Percentiles rank a stretch among this genome's conserved stretches.
Evolutionary conservation across 139 green algal species (phyloP).

Genomic region (Auxenochlorella pyrenoidosa): DNA sequence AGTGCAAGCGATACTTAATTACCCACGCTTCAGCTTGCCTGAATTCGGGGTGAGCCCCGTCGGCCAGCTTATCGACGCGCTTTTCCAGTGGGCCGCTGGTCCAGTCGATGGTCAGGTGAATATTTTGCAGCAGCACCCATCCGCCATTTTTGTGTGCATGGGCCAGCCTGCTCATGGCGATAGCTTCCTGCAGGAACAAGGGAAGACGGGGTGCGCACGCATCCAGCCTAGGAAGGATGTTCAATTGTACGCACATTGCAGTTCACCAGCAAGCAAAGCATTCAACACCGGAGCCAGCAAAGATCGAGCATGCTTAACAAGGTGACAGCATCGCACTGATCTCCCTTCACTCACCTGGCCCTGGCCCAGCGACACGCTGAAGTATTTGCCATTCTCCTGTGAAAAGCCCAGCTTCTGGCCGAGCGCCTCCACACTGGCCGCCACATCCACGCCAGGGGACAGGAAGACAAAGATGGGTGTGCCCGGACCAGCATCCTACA

Average conservation of each 20-base stretch:
- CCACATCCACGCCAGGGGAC: constrained; percentile 85
- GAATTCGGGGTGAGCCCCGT: constrained; percentile 90
- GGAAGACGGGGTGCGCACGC: background rate
- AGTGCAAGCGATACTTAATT: too few species aligned
- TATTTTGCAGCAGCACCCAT: constrained; percentile 96
- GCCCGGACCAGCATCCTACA: constrained; percentile 70
- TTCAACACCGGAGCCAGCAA: too few species aligned
- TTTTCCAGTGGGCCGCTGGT: constrained; percentile 81
- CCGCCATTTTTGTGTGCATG: constrained; percentile 87
- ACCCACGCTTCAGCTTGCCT: too few species aligned
- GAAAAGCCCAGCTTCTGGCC: constrained; percentile 83
- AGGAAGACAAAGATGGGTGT: constrained; percentile 94
- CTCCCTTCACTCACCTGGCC: constrained; percentile 66
- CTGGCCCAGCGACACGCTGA: constrained; percentile 85
- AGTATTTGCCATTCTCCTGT: constrained; percentile 76
- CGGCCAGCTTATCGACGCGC: constrained; percentile 85
- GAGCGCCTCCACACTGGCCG: constrained; percentile 82
- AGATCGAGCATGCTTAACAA: too few species aligned
- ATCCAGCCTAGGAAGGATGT: too few species aligned
- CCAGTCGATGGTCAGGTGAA: constrained; percentile 89
- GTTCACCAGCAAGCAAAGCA: too few species aligned
- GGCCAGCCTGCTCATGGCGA: constrained; percentile 85
- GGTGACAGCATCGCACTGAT: too few species aligned
- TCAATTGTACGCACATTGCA: too few species aligned
- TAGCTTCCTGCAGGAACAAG: constrained; percentile 73